Conservation (phyloP, 495 filamentous ascomycete genomes). For the Aspergillus diversus region DNA sequence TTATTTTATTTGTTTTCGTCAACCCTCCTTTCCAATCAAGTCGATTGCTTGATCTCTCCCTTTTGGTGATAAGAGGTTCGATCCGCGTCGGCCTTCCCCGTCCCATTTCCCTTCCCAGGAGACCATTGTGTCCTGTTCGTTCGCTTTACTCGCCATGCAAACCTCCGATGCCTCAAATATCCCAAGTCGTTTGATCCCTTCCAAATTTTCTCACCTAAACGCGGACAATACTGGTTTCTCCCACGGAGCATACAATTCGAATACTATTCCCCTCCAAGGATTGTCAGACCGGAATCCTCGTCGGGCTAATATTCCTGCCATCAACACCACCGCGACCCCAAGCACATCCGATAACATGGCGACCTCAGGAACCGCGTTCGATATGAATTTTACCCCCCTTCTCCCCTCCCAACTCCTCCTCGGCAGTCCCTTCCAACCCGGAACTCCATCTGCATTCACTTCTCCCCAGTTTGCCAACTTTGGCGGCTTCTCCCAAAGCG, state of each 20-base stretch:
- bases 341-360: slow-evolving; percentile 74
- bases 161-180: slow-evolving; percentile 65
- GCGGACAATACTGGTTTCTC: slow-evolving; percentile 83
- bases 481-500: slow-evolving; percentile 72
- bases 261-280: slow-evolving; percentile 65
- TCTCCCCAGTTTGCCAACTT: slow-evolving; percentile 90
- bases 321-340: slow-evolving; percentile 74
- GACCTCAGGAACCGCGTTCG: slow-evolving; percentile 83
- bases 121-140: slow-evolving; percentile 69
- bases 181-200: slow-evolving; percentile 56
- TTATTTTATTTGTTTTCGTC: slow-evolving; percentile 31
- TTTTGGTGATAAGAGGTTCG: slow-evolving; percentile 23
- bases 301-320: slow-evolving; percentile 83
- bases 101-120: slow-evolving; percentile 64
- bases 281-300: slow-evolving; percentile 84
- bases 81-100: slow-evolving; percentile 59
- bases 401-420: slow-evolving; percentile 92
- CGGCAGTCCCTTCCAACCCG: slow-evolving; percentile 95
- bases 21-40: slow-evolving; percentile 29
- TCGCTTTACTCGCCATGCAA: slow-evolving; percentile 75
- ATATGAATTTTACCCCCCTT: slow-evolving; percentile 98
- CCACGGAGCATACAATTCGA: slow-evolving; percentile 85
- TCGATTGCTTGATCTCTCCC: slow-evolving; percentile 20
- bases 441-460: slow-evolving; percentile 84
- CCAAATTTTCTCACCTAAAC: slow-evolving; percentile 70